Evolutionary conservation across 768 basidiomycete genomes (phyloP).

Genomic region (Exsudoporus frostii): DNA sequence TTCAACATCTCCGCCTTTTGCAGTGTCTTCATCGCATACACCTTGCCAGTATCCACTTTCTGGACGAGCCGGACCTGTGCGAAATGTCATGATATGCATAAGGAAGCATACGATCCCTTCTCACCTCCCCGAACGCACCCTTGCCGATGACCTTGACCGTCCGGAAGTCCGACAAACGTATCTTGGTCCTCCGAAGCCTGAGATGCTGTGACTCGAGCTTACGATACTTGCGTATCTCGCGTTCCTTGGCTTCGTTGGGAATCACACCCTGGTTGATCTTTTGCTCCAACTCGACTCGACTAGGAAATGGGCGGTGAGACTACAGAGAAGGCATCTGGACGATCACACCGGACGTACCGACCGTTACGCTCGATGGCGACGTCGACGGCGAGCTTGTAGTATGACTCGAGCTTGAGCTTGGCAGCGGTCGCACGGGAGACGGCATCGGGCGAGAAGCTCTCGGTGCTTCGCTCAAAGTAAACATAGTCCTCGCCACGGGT

Average conservation of each 20-base stretch:
- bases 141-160: constrained; percentile 99
- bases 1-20: constrained; percentile 99
- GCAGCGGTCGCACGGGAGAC: constrained; percentile 89
- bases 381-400: constrained; percentile 97
- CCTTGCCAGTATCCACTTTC: constrained; percentile 95
- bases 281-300: constrained; percentile 87
- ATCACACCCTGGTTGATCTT: constrained; percentile 73
- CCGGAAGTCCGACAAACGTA: constrained; percentile 88
- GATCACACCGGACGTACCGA: constrained; percentile 49
- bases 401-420: constrained; percentile 95
- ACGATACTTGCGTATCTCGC: constrained; percentile 83
- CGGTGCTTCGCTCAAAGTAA: constrained; percentile 88
- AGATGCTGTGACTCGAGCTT: constrained; percentile 87
- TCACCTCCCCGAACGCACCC: constrained; percentile 95
- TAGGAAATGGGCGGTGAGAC: constrained; percentile 1
- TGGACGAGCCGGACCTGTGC: constrained; percentile 88
- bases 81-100: background rate
- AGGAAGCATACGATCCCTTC: constrained; percentile 13
- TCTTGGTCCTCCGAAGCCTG: constrained; percentile 88
- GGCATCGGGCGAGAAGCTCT: constrained; percentile 80
- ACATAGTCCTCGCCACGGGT: constrained; percentile 63
- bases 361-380: constrained; percentile 94
- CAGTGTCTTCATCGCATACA: constrained; percentile 99
- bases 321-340: background rate
- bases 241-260: constrained; percentile 78